Conservation (phyloP, 345 rosid genomes). For the Lumnitzera littorea region DNA sequence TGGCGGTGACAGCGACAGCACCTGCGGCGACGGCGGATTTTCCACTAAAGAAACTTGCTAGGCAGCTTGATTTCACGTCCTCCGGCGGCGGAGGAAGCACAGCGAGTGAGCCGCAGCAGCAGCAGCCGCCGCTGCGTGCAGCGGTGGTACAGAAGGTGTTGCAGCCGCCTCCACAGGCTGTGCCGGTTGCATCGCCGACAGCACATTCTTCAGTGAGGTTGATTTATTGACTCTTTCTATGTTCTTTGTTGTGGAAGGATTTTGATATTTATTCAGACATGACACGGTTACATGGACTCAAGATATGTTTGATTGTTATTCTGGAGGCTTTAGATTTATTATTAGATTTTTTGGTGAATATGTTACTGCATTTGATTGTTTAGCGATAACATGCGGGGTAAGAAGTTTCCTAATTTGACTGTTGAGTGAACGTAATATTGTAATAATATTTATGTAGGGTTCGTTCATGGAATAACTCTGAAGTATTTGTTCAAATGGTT, state of each 20-base stretch:
- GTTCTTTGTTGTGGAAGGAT: neutral
- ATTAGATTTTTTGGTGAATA: too few species aligned
- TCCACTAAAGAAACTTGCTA: slow-evolving; percentile 69
- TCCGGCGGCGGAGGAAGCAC: slow-evolving; percentile 23
- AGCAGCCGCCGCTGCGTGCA: slow-evolving; percentile 15
- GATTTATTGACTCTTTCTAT: slow-evolving; percentile 21
- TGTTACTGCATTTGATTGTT: too few species aligned
- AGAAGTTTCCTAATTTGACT: too few species aligned
- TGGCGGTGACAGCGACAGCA: neutral
- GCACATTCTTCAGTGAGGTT: slow-evolving; percentile 39
- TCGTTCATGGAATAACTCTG: too few species aligned
- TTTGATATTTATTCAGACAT: neutral
- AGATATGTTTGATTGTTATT: neutral
- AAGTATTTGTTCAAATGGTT: too few species aligned
- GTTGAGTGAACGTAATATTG: too few species aligned
- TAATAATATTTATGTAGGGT: too few species aligned
- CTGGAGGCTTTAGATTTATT: neutral
- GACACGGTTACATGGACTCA: neutral
- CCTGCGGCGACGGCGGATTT: slow-evolving; percentile 11
- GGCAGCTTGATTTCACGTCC: slow-evolving; percentile 93
- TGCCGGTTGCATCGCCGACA: slow-evolving; percentile 17
- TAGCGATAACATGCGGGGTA: too few species aligned
- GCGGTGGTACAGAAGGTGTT: slow-evolving; percentile 17
- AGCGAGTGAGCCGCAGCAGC: slow-evolving; percentile 45
- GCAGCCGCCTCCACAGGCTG: slow-evolving; percentile 9